phyloP scores from a whole-genome alignment of 768 basidiomycete genomes.

The Boletus tomentosulus region DNA sequence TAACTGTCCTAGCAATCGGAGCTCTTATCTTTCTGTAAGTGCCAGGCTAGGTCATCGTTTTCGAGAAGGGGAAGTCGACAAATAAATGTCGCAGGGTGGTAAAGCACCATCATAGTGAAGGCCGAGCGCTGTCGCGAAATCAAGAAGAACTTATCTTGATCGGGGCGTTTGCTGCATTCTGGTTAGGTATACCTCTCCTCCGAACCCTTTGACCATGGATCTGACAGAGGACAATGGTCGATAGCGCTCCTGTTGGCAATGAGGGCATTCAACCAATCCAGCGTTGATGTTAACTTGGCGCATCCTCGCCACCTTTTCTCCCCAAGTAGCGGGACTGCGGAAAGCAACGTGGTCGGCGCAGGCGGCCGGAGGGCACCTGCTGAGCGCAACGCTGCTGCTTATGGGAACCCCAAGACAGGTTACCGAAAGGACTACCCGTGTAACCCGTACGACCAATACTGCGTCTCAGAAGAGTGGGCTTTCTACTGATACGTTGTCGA shows the following conservation, averaged over 20 bases:
- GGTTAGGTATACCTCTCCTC: slow-evolving; percentile 55
- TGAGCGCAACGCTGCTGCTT: slow-evolving; percentile 29
- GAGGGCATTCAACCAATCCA: slow-evolving; percentile 35
- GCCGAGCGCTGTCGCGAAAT: slow-evolving; percentile 54
- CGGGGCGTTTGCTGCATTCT: slow-evolving; percentile 66
- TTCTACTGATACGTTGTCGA: slow-evolving; percentile 34
- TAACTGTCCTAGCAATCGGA: slow-evolving; percentile 65
- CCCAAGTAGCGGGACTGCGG: slow-evolving; percentile 31
- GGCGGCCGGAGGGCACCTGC: slow-evolving; percentile 28
- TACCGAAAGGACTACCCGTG: slow-evolving; percentile 49
- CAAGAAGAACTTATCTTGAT: slow-evolving; percentile 77
- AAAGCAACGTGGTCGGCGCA: slow-evolving; percentile 32
- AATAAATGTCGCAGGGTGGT: slow-evolving; percentile 44
- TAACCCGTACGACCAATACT: slow-evolving; percentile 55
- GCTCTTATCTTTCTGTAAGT: slow-evolving; percentile 64
- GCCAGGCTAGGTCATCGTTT: background rate
- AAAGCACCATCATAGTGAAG: slow-evolving; percentile 61
- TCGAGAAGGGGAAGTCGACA: background rate
- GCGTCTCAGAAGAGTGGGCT: slow-evolving; percentile 68
- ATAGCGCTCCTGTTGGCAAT: slow-evolving; percentile 42
- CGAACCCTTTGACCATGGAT: background rate
- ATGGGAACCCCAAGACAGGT: slow-evolving; percentile 29
- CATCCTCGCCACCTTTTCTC: slow-evolving; percentile 32
- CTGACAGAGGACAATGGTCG: slow-evolving; percentile 1
- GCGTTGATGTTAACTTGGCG: slow-evolving; percentile 26